Percentiles rank a stretch among this genome's conserved stretches.
phyloP scores from a whole-genome alignment of 352 stramenopile species.

The Phytophthora cactorum region DNA sequence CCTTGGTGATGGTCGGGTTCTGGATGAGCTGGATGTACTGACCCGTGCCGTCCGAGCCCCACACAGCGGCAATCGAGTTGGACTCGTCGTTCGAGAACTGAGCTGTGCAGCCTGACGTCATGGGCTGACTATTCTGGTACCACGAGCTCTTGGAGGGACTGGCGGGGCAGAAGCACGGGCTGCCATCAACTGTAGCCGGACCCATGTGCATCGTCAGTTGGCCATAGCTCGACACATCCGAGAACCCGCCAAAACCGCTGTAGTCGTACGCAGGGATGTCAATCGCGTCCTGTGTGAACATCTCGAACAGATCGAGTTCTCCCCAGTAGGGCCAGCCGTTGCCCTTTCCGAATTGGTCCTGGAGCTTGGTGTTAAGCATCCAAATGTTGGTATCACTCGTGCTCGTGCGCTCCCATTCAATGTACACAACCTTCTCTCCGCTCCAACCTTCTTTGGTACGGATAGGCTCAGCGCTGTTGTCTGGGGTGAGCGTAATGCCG shows the following conservation, averaged over 20 bases:
- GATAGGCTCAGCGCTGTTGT: slow-evolving; percentile 63
- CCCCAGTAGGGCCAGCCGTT: slow-evolving; percentile 81
- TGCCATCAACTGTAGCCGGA: slow-evolving; percentile 40
- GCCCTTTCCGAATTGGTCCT: slow-evolving; percentile 57
- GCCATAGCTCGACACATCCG: slow-evolving; percentile 59
- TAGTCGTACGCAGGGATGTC: slow-evolving; percentile 56
- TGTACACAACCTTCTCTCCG: slow-evolving; percentile 73
- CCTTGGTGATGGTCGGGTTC: slow-evolving; percentile 69
- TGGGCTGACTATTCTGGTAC: slow-evolving; percentile 64
- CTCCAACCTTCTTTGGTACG: slow-evolving; percentile 68
- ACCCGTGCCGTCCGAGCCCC: slow-evolving; percentile 60
- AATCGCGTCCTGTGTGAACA: slow-evolving; percentile 74
- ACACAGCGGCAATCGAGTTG: slow-evolving; percentile 77
- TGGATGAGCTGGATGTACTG: slow-evolving; percentile 79
- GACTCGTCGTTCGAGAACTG: slow-evolving; percentile 63
- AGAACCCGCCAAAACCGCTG: slow-evolving; percentile 45
- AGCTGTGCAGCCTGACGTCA: slow-evolving; percentile 72
- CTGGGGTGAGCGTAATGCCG: slow-evolving; percentile 60
- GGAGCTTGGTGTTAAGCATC: slow-evolving; percentile 84
- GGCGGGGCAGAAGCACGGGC: slow-evolving; percentile 65
- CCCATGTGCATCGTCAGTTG: slow-evolving; percentile 82
- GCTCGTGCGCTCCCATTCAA: slow-evolving; percentile 71
- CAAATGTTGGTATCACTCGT: slow-evolving; percentile 85
- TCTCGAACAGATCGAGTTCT: slow-evolving; percentile 85
- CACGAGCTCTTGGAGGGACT: slow-evolving; percentile 53